Percentiles rank a stretch among this genome's conserved stretches.
Evolutionary conservation across 2,329 filamentous ascomycete genomes (phyloP).

Genomic region (Claviceps sp.): DNA sequence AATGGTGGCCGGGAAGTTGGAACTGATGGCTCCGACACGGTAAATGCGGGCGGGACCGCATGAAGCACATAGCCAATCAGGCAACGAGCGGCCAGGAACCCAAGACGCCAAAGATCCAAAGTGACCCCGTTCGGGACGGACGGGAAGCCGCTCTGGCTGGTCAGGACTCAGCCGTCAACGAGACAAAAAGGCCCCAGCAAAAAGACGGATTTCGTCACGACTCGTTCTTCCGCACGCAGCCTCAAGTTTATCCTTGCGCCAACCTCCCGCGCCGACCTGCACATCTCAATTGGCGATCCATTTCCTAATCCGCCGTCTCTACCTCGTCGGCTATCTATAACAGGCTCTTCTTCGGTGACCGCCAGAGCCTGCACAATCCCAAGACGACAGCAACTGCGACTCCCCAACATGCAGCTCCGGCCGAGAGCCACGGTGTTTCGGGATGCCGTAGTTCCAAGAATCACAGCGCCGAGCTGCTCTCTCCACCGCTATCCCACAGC

Average conservation of each 20-base stretch:
- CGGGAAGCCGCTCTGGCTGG: not conserved
- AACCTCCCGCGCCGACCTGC: not conserved
- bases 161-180: not conserved
- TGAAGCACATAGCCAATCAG: not conserved
- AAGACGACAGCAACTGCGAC: not conserved
- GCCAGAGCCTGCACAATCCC: no score
- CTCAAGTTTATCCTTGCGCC: not conserved
- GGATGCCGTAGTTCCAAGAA: slow-evolving; percentile 20
- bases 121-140: not conserved
- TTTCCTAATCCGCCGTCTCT: no score
- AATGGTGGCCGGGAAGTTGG: no score
- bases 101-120: not conserved
- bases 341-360: no score
- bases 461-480: slow-evolving; percentile 16
- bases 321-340: no score
- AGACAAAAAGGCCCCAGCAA: not conserved
- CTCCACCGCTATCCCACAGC: slow-evolving; percentile 20
- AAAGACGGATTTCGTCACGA: not conserved
- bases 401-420: slow-evolving; percentile 37
- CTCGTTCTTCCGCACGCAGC: not conserved
- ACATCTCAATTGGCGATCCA: not conserved
- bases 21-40: no score
- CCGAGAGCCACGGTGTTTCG: slow-evolving; percentile 38
- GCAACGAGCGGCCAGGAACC: not conserved
- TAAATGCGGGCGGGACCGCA: not conserved